A percentile compares a stretch with the other conserved stretches of the same genome.
Conservation (phyloP, 768 basidiomycete genomes). For the Naganishia vishniacii region DNA sequence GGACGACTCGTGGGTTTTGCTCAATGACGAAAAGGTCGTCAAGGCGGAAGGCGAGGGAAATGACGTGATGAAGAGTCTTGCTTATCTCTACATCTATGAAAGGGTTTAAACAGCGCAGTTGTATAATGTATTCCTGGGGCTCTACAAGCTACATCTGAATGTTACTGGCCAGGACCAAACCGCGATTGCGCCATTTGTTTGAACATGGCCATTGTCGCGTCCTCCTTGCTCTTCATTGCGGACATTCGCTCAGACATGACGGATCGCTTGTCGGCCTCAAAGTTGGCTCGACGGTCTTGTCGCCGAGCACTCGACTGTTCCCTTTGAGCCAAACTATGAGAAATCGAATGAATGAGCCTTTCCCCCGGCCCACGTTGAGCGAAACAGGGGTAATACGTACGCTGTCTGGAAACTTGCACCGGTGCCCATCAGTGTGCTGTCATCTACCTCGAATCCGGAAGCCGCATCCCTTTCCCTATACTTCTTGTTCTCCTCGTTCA, state of each 20-base stretch:
- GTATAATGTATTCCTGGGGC: background rate
- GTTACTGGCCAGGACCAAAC: constrained; percentile 54
- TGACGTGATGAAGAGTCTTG: constrained; percentile 69
- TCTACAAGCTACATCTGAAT: background rate
- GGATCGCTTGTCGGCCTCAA: constrained; percentile 52
- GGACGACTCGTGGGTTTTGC: constrained; percentile 68
- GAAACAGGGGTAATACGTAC: no score
- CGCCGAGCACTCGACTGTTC: constrained; percentile 66
- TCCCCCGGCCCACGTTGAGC: no score
- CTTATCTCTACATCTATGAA: constrained; percentile 93
- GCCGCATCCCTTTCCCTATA: constrained; percentile 61
- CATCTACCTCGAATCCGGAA: constrained; percentile 70
- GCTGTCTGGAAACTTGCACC: constrained; percentile 73
- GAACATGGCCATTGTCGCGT: constrained; percentile 94
- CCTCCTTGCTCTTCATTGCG: constrained; percentile 71
- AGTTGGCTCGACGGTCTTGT: constrained; percentile 50
- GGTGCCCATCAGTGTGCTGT: constrained; percentile 66
- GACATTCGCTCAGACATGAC: constrained; percentile 60
- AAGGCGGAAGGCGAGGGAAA: constrained; percentile 79
- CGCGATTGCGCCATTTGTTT: constrained; percentile 81
- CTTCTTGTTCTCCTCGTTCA: constrained; percentile 63
- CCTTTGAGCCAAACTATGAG: constrained; percentile 62
- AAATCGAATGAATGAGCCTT: constrained; percentile 18
- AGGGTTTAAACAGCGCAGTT: constrained; percentile 48
- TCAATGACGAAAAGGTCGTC: constrained; percentile 95